A percentile compares a stretch with the other conserved stretches of the same genome.
These are phyloP conservation scores for Auricularia sp. DNA, from an alignment of 768 basidiomycete species.

Conservation along the genomic window DNA sequence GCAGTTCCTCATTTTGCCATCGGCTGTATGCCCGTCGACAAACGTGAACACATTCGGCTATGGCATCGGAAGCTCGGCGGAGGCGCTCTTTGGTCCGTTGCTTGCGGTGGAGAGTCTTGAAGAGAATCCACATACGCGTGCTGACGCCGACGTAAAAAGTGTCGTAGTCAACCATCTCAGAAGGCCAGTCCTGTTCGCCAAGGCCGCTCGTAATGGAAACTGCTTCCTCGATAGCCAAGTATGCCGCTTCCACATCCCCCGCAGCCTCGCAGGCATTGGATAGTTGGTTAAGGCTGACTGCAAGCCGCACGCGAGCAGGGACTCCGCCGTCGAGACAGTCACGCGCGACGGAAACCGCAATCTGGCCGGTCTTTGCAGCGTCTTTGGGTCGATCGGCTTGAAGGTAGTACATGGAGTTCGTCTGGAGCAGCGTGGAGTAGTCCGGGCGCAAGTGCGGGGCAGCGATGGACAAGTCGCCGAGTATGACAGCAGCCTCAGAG, in stretches of 20 bases:
- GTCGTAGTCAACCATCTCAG: not conserved
- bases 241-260: not conserved
- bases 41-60: not conserved
- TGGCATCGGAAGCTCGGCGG: not conserved
- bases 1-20: not conserved
- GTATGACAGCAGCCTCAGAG: not conserved
- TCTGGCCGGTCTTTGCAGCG: not conserved
- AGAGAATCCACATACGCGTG: not conserved
- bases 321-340: not conserved
- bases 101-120: not conserved
- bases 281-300: not conserved
- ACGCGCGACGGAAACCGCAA: not conserved
- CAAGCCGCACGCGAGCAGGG: not conserved
- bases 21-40: not conserved
- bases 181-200: not conserved
- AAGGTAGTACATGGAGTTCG: not conserved
- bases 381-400: not conserved
- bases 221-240: not conserved
- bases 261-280: not conserved
- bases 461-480: not conserved
- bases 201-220: not conserved
- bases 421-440: not conserved
- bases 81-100: not conserved
- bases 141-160: not conserved
- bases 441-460: not conserved